Conservation (phyloP, 306 rosid species). For the Mimosa bimucronata region DNA sequence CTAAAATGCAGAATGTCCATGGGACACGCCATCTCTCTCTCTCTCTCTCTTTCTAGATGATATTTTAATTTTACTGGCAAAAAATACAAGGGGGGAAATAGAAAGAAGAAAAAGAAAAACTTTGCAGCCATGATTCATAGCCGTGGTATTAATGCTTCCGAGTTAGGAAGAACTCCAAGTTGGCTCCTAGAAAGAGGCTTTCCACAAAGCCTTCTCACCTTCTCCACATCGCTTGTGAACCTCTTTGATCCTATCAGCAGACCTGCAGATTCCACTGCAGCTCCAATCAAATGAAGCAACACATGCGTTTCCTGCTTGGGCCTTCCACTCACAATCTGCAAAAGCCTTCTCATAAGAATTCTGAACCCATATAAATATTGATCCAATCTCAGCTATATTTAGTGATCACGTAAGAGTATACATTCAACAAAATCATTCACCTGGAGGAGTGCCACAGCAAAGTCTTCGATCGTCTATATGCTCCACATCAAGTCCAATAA, state of each 20-base stretch:
- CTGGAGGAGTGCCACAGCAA: conserved; percentile 99
- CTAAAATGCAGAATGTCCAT: conserved; percentile 67
- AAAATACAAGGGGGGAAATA: not conserved
- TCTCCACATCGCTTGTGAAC: conserved; percentile 92
- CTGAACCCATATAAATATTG: conserved; percentile 7
- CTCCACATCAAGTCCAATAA: conserved; percentile 90
- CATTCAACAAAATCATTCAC: conserved; percentile 43
- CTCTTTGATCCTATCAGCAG: conserved; percentile 94
- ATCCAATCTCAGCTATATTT: conserved; percentile 15
- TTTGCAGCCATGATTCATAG: conserved; percentile 36
- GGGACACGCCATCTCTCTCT: conserved; percentile 4
- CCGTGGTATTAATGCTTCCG: conserved; percentile 52
- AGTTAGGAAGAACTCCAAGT: conserved; percentile 65
- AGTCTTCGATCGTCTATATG: conserved; percentile 93
- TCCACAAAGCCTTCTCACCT: conserved; percentile 91
- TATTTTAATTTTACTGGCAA: conserved; percentile 42
- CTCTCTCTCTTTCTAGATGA: too few species aligned
- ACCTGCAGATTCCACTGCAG: conserved; percentile 96
- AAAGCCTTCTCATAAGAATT: conserved; percentile 4
- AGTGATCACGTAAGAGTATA: not conserved
- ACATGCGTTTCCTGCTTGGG: conserved; percentile 92
- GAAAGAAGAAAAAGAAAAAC: conserved; percentile 10
- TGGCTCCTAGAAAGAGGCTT: conserved; percentile 61
- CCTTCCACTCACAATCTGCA: conserved; percentile 99
- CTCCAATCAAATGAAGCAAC: conserved; percentile 98